Percentiles rank a stretch among this genome's conserved stretches.
phyloP scores from a whole-genome alignment of 768 basidiomycete genomes.

The Nidularia sp. region DNA sequence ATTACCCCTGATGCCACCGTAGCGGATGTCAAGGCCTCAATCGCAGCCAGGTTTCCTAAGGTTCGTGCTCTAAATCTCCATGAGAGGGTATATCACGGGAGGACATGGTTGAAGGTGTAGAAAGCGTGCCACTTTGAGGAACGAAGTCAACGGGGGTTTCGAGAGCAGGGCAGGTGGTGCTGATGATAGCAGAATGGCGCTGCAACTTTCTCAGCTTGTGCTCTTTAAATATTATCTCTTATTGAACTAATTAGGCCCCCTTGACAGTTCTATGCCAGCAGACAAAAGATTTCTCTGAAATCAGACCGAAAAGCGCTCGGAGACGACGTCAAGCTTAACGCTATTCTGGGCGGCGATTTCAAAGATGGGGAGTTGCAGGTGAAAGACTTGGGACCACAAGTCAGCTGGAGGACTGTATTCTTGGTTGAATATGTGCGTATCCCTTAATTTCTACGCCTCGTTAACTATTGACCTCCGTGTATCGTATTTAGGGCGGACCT shows the following conservation, averaged over 20 bases:
- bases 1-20: conserved; percentile 53
- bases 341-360: conserved; percentile 43
- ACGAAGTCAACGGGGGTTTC: background rate
- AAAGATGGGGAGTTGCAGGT: conserved; percentile 66
- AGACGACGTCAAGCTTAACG: conserved; percentile 57
- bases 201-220: too few species aligned
- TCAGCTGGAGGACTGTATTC: conserved; percentile 87
- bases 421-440: conserved; percentile 88
- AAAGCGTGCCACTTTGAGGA: too few species aligned
- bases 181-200: background rate
- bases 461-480: conserved; percentile 2
- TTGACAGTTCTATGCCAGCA: conserved; percentile 58
- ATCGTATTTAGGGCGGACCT: conserved; percentile 68
- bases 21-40: conserved; percentile 61
- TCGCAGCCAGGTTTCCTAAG: conserved; percentile 40
- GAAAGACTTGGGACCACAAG: conserved; percentile 90
- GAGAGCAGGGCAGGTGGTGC: background rate
- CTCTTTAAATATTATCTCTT: too few species aligned
- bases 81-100: too few species aligned
- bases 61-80: conserved; percentile 13
- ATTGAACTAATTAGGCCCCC: too few species aligned
- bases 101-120: too few species aligned
- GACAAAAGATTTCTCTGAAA: conserved; percentile 71
- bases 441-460: background rate
- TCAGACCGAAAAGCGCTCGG: conserved; percentile 58